Base-by-base conservation (phyloP, 768 basidiomycete species). In the Boletus vinaceobasis region DNA sequence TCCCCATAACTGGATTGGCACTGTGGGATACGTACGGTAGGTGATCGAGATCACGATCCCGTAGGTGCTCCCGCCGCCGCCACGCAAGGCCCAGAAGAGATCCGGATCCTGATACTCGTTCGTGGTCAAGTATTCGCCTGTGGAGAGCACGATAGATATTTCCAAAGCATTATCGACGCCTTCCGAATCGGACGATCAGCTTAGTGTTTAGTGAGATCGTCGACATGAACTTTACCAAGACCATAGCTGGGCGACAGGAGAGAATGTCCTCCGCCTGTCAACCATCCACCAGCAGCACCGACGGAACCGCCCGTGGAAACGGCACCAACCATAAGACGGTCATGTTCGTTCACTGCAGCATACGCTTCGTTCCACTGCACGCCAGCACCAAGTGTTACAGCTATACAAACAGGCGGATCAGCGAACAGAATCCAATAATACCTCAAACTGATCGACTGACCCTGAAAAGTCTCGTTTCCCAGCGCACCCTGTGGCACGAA, bases 61-160 rank as follows among this genome's bases (percentile, higher is more conserved):
- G 50, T 69, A 81, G 1, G 76, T 80, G 17, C 76, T 68, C 0
- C 77, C 79, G 1, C 81, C 81, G 1, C 77, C 78, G 0, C 80
- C 81, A 26, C 80, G 71, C 48, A 83, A 60, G 0, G 82, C 80
- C 76, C 78, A 83, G 66, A 79, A 83, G 5, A 83, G 71, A 50
- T 82, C 77, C 4, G 66, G 14, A 55, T 81, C 67, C 38, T 71
- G 67, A 59, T 74, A 65, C 0, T 60, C 56, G 58, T 82, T 83
- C 21, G 69, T 75, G 4, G 60, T 72, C 48, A 78, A 59, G 38
- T 71, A 61, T 13, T 72, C 56, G 5, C 79, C 79, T 8, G 70
- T 68, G 6, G 81, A 69, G 7, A 71, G 75, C 2, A 83, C 76
- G 2, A 79, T 57, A 0, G 65, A 72, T 52, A 81, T 76, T 54